phyloP scores from a whole-genome alignment of 2,329 filamentous ascomycete species.

The Monosporascus sp. region DNA sequence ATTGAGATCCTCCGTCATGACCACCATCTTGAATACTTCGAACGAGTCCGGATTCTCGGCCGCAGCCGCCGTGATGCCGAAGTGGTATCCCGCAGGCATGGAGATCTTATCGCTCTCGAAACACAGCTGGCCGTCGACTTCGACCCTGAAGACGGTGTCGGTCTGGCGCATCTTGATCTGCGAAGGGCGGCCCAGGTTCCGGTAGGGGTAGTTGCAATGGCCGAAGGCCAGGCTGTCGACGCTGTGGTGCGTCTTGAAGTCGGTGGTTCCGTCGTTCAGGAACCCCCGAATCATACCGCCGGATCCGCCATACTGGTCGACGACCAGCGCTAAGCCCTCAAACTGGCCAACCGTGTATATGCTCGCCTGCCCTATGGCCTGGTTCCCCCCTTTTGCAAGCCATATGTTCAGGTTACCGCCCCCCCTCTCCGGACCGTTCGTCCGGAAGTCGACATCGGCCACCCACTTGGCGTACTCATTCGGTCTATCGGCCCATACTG shows the following conservation, averaged over 20 bases:
- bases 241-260: constrained; percentile 69
- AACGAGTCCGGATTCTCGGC: constrained; percentile 92
- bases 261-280: constrained; percentile 81
- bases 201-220: constrained; percentile 84
- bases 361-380: constrained; percentile 63
- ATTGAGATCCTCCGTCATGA: constrained; percentile 51
- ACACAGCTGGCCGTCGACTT: constrained; percentile 73
- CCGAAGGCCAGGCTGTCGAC: constrained; percentile 88
- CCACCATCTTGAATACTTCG: constrained; percentile 81
- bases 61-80: constrained; percentile 82
- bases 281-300: constrained; percentile 85
- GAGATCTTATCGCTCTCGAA: constrained; percentile 77
- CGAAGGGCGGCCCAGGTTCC: constrained; percentile 82
- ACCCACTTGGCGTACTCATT: constrained; percentile 68
- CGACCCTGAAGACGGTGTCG: constrained; percentile 63
- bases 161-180: constrained; percentile 69
- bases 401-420: constrained; percentile 91
- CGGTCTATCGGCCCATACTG: constrained; percentile 68
- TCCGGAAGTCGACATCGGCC: constrained; percentile 81
- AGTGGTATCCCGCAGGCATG: constrained; percentile 74
- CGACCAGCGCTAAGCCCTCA: constrained; percentile 81
- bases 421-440: constrained; percentile 76
- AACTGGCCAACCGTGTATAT: constrained; percentile 82
- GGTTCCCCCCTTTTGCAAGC: constrained; percentile 68
- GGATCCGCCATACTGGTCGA: constrained; percentile 75